Base-by-base conservation (phyloP, 2,329 filamentous ascomycete genomes). In the Aspergillus brasiliensis region DNA sequence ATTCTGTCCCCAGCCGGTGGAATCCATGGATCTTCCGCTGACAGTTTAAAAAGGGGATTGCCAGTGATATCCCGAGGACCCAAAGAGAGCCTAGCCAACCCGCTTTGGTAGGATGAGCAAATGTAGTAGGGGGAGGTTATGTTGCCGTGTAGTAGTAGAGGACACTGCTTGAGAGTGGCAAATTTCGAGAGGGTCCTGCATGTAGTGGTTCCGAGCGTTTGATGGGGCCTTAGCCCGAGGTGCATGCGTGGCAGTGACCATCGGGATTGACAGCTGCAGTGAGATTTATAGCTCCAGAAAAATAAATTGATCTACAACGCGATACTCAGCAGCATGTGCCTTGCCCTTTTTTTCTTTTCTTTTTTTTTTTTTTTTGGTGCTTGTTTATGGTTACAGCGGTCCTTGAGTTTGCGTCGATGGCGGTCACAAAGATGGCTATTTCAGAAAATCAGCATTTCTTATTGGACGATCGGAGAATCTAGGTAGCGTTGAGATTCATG, bases 191-290 rank as follows among this genome's bases (percentile, higher is more conserved):
- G 25, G 31, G 25, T 44, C 23, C 51, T 44, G 34, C 25, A 54
- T 25, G 25, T 42, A 17, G 27, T 54, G 51, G 40, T 27, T 54
- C 51, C 38, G 51, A 42, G 51, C 37, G n/a, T 54, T 28, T 27
- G 21, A 54, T 54, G 51, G 51, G 37, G 37, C 51, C 51, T 42
- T 31, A 44, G 27, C 37, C 51, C 51, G 51, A 54, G 21, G 17
- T 42, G 51, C 38, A 54, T 54, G 51, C 51, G 51, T 54, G 51
- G 51, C 51, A 54, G 31, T 44, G 51, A 44, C 51, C 51, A 54
- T 19, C 25, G 51, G 51, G 21, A 53, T 44, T 53, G 51, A 53
- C 51, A 54, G 51, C 37, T 54, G 51, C 38, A 54, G 51, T n/a
- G 37, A 40, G 31, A 44, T 44, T 31, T 42, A 44, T 54, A 54